Evolutionary conservation across 768 basidiomycete species (phyloP).

Genomic region (Lentinula lateritia): DNA sequence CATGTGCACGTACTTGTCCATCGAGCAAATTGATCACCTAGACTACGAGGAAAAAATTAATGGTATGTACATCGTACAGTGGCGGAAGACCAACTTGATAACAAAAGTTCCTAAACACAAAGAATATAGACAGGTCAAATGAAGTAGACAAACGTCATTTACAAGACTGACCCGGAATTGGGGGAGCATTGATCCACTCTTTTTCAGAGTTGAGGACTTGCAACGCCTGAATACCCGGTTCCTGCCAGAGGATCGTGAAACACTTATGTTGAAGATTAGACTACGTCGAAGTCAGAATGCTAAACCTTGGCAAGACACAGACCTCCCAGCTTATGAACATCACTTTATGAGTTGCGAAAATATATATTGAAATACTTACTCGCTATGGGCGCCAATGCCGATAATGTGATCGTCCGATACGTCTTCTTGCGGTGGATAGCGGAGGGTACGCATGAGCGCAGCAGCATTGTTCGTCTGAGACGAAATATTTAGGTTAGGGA

Average conservation of each 20-base stretch:
- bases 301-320: neutral
- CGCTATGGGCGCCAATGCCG: conserved; percentile 83
- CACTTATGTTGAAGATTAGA: conserved; percentile 36
- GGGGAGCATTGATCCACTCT: conserved; percentile 78
- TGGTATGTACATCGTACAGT: neutral
- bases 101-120: conserved; percentile 55
- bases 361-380: conserved; percentile 33
- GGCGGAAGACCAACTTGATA: conserved; percentile 56
- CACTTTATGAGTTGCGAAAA: neutral
- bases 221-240: conserved; percentile 65
- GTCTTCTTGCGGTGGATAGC: conserved; percentile 72
- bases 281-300: neutral
- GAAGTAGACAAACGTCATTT: neutral
- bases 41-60: conserved; percentile 26
- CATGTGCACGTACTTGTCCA: conserved; percentile 68
- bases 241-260: conserved; percentile 85
- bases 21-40: conserved; percentile 84
- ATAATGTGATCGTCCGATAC: conserved; percentile 58
- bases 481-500: neutral
- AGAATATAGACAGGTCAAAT: neutral
- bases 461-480: conserved; percentile 54
- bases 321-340: conserved; percentile 35
- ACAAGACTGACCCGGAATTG: conserved; percentile 44
- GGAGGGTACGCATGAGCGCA: conserved; percentile 59
- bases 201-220: conserved; percentile 77